Evolutionary conservation across 805 yeast genomes (phyloP).

Genomic region (Saccharomycopsis capsularis): DNA sequence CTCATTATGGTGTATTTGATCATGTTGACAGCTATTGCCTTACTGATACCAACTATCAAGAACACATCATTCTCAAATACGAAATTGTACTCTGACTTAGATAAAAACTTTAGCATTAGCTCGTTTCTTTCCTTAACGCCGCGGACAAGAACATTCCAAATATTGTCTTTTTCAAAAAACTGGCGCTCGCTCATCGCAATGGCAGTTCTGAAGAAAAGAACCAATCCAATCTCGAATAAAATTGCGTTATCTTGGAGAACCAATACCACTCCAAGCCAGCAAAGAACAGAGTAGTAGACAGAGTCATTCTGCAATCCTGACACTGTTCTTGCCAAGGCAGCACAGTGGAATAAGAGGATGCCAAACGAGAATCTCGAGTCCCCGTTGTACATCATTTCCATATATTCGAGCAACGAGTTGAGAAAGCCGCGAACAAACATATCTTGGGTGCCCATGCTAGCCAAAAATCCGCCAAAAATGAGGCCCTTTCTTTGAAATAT

Average conservation of each 20-base stretch:
- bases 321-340: conserved; percentile 1
- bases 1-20: not conserved
- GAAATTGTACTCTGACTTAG: not conserved
- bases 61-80: conserved; percentile 3
- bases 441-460: conserved; percentile 12
- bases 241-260: not conserved
- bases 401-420: not conserved
- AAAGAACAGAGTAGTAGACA: not conserved
- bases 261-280: not conserved
- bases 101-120: not conserved
- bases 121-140: no score
- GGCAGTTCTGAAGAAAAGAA: not conserved
- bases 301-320: conserved; percentile 1
- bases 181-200: conserved; percentile 8
- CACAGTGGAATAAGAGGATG: not conserved
- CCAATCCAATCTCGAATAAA: not conserved
- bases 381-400: not conserved
- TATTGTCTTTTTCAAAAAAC: not conserved
- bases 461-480: conserved; percentile 11
- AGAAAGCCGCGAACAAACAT: conserved; percentile 2
- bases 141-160: conserved; percentile 2
- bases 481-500: conserved; percentile 14
- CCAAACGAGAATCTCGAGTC: not conserved
- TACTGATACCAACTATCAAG: not conserved
- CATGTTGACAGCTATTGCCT: conserved; percentile 1